These are phyloP conservation scores for Carallia pectinifolia DNA, from an alignment of 345 rosid species.

Conservation along the genomic window DNA sequence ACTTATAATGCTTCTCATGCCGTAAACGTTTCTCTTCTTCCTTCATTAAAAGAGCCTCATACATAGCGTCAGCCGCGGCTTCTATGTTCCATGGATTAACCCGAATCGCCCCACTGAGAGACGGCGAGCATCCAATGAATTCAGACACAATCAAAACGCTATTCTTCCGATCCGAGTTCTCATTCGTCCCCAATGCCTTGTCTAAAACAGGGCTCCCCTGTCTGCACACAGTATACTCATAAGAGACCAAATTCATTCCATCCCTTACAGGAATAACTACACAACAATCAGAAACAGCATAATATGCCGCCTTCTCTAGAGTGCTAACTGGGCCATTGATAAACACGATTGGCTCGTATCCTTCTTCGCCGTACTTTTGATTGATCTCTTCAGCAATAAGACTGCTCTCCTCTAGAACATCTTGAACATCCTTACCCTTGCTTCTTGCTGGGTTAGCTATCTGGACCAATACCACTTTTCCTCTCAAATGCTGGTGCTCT, in stretches of 20 bases:
- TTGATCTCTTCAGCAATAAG: constrained; percentile 47
- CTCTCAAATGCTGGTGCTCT: constrained; percentile 37
- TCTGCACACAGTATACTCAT: constrained; percentile 66
- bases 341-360: constrained; percentile 62
- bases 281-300: constrained; percentile 66
- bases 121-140: constrained; percentile 88
- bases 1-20: constrained; percentile 79
- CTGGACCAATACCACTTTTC: constrained; percentile 67
- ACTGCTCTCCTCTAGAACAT: constrained; percentile 46
- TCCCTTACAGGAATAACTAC: constrained; percentile 81
- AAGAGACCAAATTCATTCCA: constrained; percentile 89
- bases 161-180: constrained; percentile 31
- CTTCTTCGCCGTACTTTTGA: constrained; percentile 46
- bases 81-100: constrained; percentile 83
- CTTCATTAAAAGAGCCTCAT: constrained; percentile 40
- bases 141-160: constrained; percentile 80
- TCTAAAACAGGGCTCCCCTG: constrained; percentile 68
- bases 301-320: constrained; percentile 64
- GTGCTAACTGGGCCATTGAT: constrained; percentile 53
- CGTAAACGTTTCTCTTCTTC: constrained; percentile 60
- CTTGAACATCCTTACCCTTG: constrained; percentile 68
- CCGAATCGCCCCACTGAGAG: constrained; percentile 81
- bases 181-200: constrained; percentile 47
- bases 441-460: constrained; percentile 82
- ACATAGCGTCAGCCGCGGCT: constrained; percentile 63